Evolutionary conservation across 495 filamentous ascomycete species (phyloP).

Genomic region (Aspergillus asperescens): DNA sequence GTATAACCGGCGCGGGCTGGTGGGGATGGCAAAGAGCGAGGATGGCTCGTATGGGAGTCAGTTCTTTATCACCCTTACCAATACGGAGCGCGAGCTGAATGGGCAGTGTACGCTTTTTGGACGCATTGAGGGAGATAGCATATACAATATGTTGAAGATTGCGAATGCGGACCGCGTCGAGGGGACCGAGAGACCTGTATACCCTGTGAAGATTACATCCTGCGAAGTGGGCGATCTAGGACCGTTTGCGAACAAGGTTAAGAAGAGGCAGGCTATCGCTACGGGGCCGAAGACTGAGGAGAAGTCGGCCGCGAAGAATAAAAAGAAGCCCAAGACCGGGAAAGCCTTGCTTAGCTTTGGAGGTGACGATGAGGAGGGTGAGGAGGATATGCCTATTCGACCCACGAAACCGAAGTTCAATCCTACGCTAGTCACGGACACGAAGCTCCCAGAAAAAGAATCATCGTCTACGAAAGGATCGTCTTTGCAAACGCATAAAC

Average conservation of each 20-base stretch:
- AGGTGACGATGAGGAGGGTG: slow-evolving; percentile 58
- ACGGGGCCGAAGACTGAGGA: slow-evolving; percentile 27
- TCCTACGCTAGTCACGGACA: slow-evolving; percentile 63
- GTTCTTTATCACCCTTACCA: slow-evolving; percentile 89
- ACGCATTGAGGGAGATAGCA: slow-evolving; percentile 84
- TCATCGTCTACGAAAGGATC: slow-evolving; percentile 7
- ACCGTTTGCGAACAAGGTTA: slow-evolving; percentile 86
- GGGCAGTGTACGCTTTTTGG: slow-evolving; percentile 94
- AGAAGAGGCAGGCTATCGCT: slow-evolving; percentile 52
- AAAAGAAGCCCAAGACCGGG: slow-evolving; percentile 73
- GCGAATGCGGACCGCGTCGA: slow-evolving; percentile 78
- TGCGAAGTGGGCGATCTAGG: slow-evolving; percentile 73
- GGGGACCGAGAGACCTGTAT: slow-evolving; percentile 78
- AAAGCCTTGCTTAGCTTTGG: slow-evolving; percentile 88
- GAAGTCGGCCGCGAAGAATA: slow-evolving; percentile 37
- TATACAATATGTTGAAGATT: slow-evolving; percentile 92
- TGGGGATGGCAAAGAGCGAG: slow-evolving; percentile 83
- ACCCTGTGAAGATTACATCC: slow-evolving; percentile 72
- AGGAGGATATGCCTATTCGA: slow-evolving; percentile 51
- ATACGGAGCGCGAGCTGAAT: slow-evolving; percentile 73
- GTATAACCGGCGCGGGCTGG: slow-evolving; percentile 82
- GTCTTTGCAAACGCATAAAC: slow-evolving; percentile 22
- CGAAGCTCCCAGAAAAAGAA: slow-evolving; percentile 19
- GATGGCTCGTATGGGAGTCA: slow-evolving; percentile 80
- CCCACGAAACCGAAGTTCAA: slow-evolving; percentile 90